Conservation (phyloP, 352 stramenopile species). For the Phytopythium cucurbitacearum region DNA sequence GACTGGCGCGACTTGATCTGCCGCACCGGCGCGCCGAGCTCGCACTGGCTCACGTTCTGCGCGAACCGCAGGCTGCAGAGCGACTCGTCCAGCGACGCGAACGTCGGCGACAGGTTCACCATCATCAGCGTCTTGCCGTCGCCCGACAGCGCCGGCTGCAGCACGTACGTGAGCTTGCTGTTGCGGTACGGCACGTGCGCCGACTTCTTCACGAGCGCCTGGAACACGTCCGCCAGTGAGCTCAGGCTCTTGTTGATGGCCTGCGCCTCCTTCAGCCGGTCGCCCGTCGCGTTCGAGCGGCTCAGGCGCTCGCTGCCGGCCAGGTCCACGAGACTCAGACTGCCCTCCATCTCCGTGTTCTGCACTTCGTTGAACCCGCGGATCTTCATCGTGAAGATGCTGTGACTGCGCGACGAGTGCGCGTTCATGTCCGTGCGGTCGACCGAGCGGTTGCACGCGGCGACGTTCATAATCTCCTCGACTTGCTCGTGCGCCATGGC, state of each 20-base stretch:
- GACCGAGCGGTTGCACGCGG: conserved; percentile 94
- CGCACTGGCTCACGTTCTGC: conserved; percentile 95
- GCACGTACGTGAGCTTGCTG: conserved; percentile 98
- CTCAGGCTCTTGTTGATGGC: conserved; percentile 99
- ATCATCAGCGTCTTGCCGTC: conserved; percentile 99
- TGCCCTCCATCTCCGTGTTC: conserved; percentile 90
- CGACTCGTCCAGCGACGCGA: conserved; percentile 94
- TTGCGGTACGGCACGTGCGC: conserved; percentile 98
- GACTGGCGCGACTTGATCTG: conserved; percentile 68
- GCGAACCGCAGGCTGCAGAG: conserved; percentile 98
- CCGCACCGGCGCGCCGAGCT: conserved; percentile 93
- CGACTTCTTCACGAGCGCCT: conserved; percentile 94
- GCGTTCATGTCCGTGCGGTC: conserved; percentile 98
- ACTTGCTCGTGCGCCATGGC: conserved; percentile 80
- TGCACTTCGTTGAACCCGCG: conserved; percentile 82
- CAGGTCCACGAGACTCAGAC: conserved; percentile 90
- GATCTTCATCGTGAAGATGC: conserved; percentile 96
- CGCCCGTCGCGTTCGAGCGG: conserved; percentile 87
- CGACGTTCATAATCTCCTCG: conserved; percentile 85
- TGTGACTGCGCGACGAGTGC: conserved; percentile 97
- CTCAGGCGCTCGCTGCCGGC: conserved; percentile 97
- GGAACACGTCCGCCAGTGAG: conserved; percentile 98
- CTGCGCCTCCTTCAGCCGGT: conserved; percentile 96
- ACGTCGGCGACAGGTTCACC: conserved; percentile 97
- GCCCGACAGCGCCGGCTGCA: conserved; percentile 97